A percentile compares a stretch with the other conserved stretches of the same genome.
Conservation (phyloP, 2,329 filamentous ascomycete species). For the Alternaria sp. region DNA sequence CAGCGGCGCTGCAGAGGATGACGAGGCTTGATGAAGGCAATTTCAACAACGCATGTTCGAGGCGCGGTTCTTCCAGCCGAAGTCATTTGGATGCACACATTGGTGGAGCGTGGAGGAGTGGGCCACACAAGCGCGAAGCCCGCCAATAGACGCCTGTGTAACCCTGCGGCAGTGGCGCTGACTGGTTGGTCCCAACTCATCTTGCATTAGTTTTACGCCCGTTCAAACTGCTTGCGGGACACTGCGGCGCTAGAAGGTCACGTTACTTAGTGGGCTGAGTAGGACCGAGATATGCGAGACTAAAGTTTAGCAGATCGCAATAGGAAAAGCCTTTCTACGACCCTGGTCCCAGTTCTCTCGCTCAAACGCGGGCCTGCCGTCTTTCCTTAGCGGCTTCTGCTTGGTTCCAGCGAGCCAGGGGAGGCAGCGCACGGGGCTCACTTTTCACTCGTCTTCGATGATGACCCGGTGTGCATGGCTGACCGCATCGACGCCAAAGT, state of each 20-base stretch:
- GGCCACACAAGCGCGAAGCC: conserved; percentile 28
- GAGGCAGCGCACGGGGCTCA: conserved; percentile 9
- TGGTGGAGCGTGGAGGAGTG: conserved; percentile 19
- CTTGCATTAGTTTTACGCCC: conserved; percentile 28
- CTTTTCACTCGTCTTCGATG: conserved; percentile 4
- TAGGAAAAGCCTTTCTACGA: conserved; percentile 13
- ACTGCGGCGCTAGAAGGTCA: conserved; percentile 31
- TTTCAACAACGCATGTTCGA: conserved; percentile 26
- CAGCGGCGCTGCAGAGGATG: conserved; percentile 17
- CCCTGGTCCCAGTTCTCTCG: conserved; percentile 31
- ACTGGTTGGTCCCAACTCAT: conserved; percentile 25
- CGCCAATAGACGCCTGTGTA: conserved; percentile 37
- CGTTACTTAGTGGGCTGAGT: not conserved
- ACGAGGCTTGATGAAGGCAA: conserved; percentile 21
- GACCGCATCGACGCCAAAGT: conserved; percentile 24
- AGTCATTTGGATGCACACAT: conserved; percentile 9
- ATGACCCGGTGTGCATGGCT: conserved; percentile 14
- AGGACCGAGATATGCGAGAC: not conserved
- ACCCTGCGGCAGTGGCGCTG: conserved; percentile 24
- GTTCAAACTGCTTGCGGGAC: conserved; percentile 17
- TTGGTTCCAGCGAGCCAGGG: conserved; percentile 11
- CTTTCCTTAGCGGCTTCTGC: conserved; percentile 29
- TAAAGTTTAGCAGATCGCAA: not conserved
- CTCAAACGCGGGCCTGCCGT: conserved; percentile 23
- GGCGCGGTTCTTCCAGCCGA: conserved; percentile 23